Evolutionary conservation across 352 stramenopile genomes (phyloP).

Genomic region (Phytophthora fragariaefolia): DNA sequence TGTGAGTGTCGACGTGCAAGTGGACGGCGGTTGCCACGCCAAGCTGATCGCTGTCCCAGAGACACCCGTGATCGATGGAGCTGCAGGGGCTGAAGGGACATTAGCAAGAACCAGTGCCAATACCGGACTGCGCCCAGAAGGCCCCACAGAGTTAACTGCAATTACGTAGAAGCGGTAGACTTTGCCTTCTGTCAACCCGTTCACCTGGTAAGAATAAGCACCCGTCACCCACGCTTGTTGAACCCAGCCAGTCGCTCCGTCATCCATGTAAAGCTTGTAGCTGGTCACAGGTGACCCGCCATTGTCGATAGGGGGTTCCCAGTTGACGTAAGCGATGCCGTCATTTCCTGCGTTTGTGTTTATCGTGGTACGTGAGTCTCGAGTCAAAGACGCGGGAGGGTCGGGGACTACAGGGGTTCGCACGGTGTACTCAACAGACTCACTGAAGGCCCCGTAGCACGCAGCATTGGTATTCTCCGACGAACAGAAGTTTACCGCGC

Average conservation of each 20-base stretch:
- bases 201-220: conserved; percentile 52
- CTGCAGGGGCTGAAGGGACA: conserved; percentile 55
- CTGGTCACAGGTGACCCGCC: conserved; percentile 90
- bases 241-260: conserved; percentile 53
- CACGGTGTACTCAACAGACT: conserved; percentile 90
- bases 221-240: conserved; percentile 49
- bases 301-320: conserved; percentile 92
- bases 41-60: conserved; percentile 67
- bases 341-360: conserved; percentile 55
- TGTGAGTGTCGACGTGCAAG: conserved; percentile 77
- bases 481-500: conserved; percentile 95
- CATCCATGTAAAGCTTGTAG: conserved; percentile 94
- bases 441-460: conserved; percentile 92
- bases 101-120: conserved; percentile 91
- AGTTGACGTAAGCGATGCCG: conserved; percentile 76
- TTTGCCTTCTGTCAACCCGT: conserved; percentile 74
- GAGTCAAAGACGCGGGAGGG: conserved; percentile 66
- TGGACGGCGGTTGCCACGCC: conserved; percentile 64
- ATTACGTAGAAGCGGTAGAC: conserved; percentile 95
- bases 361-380: conserved; percentile 79
- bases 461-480: conserved; percentile 67
- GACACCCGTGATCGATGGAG: conserved; percentile 70
- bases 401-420: conserved; percentile 85
- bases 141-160: conserved; percentile 85
- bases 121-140: conserved; percentile 82